These are phyloP conservation scores for Microstroma glucosiphilum DNA, from an alignment of 1,284 basidiomycete genomes.

Conservation along the genomic window DNA sequence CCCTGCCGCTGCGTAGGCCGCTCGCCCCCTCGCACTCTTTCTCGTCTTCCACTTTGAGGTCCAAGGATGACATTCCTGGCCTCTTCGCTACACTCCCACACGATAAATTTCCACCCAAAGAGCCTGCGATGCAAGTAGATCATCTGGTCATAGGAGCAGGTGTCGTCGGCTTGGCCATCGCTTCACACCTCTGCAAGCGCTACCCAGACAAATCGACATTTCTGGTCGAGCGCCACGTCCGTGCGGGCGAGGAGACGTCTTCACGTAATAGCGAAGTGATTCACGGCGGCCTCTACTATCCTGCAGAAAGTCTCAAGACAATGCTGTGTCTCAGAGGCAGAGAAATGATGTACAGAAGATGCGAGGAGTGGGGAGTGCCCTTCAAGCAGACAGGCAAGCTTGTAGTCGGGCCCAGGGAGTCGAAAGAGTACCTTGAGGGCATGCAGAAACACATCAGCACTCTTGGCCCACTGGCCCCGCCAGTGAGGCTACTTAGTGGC, in stretches of 20 bases:
- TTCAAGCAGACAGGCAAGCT: conserved; percentile 71
- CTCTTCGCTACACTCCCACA: background rate
- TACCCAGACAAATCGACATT: conserved; percentile 71
- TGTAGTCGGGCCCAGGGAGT: conserved; percentile 44
- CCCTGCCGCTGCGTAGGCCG: too few species aligned
- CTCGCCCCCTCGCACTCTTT: too few species aligned
- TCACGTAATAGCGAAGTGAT: conserved; percentile 94
- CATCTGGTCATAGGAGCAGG: conserved; percentile 89
- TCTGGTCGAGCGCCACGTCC: conserved; percentile 71
- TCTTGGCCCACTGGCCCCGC: conserved; percentile 23
- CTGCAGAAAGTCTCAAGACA: conserved; percentile 76
- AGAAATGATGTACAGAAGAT: conserved; percentile 74
- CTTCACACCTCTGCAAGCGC: conserved; percentile 64
- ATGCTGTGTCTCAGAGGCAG: conserved; percentile 79
- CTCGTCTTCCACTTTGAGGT: too few species aligned
- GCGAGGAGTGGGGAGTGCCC: conserved; percentile 63
- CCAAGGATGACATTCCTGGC: background rate
- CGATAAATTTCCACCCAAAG: background rate
- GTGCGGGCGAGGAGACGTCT: conserved; percentile 43
- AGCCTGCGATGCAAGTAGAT: conserved; percentile 72
- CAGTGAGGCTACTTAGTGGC: conserved; percentile 62
- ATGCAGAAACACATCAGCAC: conserved; percentile 26
- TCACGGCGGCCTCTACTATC: conserved; percentile 71
- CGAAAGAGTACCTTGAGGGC: conserved; percentile 27
- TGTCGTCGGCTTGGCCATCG: conserved; percentile 80